Base-by-base conservation (phyloP, 495 filamentous ascomycete genomes). In the Emericellopsis terricola region DNA sequence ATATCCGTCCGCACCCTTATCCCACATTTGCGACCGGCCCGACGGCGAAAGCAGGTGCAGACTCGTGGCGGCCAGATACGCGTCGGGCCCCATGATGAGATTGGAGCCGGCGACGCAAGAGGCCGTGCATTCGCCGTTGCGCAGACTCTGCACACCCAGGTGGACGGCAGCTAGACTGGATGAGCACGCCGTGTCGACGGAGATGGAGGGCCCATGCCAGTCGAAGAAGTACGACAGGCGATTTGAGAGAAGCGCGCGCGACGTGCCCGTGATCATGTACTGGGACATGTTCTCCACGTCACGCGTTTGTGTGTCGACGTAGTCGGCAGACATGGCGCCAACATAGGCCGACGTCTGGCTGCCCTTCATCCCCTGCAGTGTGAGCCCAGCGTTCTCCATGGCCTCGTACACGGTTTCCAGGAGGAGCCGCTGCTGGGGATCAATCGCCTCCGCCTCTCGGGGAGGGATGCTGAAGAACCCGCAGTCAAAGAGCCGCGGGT, bases 381-480 rank as follows among this genome's bases (percentile, higher is more conserved):
- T 16, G 37, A 44, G 26, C 52, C 62, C 60, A 1, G 55, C 47
- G 37, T 27, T 59, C 58, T 80, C 72, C 10, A 78, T 49, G 0
- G 62, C 64, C 38, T 78, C 69, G 30, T 74, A 80, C 9, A 64
- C 55, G 2, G 60, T 48, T 42, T 78, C 75, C 6, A 81, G 55
- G n/a, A 73, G 47, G 3, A 72, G 43, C 8, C 59, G 43, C 31
- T 61, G 56, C 40, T 57, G 52, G 3, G 59, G 61, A 16, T 65
- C 61, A 41, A 65, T 50, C 0, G 58, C 39, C 42, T 52, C 50
- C 23, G 73, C 62, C 51, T 78, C 64, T 31, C 60, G 46, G 10
- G 64, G 57, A 8, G 62, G 66, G 27, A 77, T 70, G 23, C 60
- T 62, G 51, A 81, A 79, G 49, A 78, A 80, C 8, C 57, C 44